Conservation (phyloP, 129 eudicot species). For the Flaveria robusta region DNA sequence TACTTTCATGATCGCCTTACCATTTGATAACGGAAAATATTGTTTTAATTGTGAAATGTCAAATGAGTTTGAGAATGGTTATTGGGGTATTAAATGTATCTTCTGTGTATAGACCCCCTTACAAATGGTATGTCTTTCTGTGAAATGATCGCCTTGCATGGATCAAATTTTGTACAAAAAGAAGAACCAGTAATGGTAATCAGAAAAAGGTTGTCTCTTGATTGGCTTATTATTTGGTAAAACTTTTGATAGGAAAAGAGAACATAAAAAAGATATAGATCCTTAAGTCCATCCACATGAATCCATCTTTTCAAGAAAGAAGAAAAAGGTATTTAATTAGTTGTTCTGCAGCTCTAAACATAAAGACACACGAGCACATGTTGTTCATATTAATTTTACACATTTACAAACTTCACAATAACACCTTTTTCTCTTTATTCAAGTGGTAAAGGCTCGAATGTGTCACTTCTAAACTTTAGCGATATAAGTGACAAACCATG, state of each 20-base stretch:
- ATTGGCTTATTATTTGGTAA: background rate
- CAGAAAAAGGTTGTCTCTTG: background rate
- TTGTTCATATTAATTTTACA: background rate
- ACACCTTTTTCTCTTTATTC: background rate
- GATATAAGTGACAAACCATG: background rate
- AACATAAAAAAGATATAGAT: background rate
- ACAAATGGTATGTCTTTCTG: background rate
- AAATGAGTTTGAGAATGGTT: background rate
- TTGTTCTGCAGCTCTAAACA: background rate
- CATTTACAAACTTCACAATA: background rate
- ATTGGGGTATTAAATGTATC: background rate
- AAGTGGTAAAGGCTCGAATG: background rate
- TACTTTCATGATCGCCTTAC: background rate
- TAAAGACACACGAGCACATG: background rate
- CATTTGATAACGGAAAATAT: conserved; percentile 1
- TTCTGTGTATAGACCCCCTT: background rate
- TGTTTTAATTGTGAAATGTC: background rate
- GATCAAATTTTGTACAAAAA: background rate
- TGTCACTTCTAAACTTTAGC: background rate
- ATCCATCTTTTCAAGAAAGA: background rate
- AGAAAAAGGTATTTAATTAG: background rate
- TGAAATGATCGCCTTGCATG: too few relatives aligned
- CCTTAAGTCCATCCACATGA: conserved; percentile 7
- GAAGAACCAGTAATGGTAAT: background rate
- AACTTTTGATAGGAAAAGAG: background rate